Conservation (phyloP, 2,329 filamentous ascomycete genomes). For the Diaporthe destruens region DNA sequence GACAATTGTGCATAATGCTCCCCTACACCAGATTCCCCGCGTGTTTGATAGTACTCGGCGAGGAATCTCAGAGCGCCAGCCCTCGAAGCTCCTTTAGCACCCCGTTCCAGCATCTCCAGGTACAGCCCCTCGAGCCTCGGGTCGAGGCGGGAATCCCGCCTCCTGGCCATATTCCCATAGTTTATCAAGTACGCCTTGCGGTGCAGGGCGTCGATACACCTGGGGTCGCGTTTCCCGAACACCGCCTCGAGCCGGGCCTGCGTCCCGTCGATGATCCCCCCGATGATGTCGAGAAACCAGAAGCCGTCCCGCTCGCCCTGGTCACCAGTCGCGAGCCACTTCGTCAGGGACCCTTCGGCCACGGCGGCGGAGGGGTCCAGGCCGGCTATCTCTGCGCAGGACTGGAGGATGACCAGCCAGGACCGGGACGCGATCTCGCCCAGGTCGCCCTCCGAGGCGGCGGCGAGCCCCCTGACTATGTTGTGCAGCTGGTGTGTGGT, state of each 20-base stretch:
- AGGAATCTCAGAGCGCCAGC: not conserved
- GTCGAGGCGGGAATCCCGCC: not conserved
- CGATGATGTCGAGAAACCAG: slow-evolving; percentile 1
- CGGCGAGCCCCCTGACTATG: slow-evolving; percentile 13
- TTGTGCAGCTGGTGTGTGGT: not conserved
- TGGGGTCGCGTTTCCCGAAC: not conserved
- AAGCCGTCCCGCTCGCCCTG: slow-evolving; percentile 1
- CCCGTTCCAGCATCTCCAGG: not conserved
- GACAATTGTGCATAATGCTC: not conserved
- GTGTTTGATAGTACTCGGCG: slow-evolving; percentile 5
- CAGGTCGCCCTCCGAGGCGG: not conserved
- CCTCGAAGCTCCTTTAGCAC: slow-evolving; percentile 1
- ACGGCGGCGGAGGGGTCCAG: not conserved
- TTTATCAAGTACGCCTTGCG: not conserved
- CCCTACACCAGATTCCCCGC: not conserved
- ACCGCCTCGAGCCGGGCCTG: not conserved
- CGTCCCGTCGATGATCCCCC: not conserved
- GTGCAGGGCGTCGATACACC: slow-evolving; percentile 4
- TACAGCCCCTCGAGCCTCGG: slow-evolving; percentile 5
- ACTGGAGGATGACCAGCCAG: not conserved
- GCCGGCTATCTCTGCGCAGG: not conserved
- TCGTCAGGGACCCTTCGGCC: not conserved
- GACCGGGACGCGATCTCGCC: slow-evolving; percentile 2
- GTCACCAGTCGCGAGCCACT: not conserved
- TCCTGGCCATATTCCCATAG: not conserved